Evolutionary conservation across 2,329 filamentous ascomycete species (phyloP), one percentile per base, ranked within the genome.

Genomic region (Fusarium chlamydosporum): DNA sequence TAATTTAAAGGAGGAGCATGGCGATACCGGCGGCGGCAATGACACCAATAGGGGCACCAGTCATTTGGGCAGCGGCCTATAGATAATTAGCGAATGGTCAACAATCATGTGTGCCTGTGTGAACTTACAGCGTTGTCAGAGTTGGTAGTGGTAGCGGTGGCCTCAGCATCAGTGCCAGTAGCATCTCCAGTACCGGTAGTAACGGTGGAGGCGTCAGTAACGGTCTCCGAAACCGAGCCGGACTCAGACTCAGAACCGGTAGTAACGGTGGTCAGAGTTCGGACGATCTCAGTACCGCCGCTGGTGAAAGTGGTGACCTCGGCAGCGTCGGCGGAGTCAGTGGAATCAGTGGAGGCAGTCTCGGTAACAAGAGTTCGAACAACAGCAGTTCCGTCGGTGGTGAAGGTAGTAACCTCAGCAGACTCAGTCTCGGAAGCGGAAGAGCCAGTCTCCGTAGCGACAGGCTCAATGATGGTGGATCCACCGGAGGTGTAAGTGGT

Each of bases 1-100:
- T 56, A 29, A 67, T 68, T 82, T 83, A 86, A 61, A 86, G 80
- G 61, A 86, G 76, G 62, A 85, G 72, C 65, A 79, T 82, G 40
- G 82, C 84, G 45, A 86, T 61, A 73, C 84, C 84, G 20, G 82
- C 84, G 23, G 82, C 84, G 52, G 83, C 84, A 40, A 86, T 64
- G 48, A 85, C 67, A 58, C 83, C 84, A 29, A 76, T 74, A 23
- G 83, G 82, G 37, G 80, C 83, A 58, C 80, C 82, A 48, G 84
- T 84, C 72, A 78, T 76, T 60, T 82, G 78, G 41, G 82, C 76
- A 51, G 67, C 59, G 34, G 66, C 76, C 78, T 79, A 42, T 2
- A 33, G 1, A 35, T 26, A 18, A 46, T 74, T 56, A 72, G 61
- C 34, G 13, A 34, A 8, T 47, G 16, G 7, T 50, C 2, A 9